Evolutionary conservation across 2,329 filamentous ascomycete genomes (phyloP), one percentile per base, ranked within the genome.

Genomic region (Exophiala bonariae): DNA sequence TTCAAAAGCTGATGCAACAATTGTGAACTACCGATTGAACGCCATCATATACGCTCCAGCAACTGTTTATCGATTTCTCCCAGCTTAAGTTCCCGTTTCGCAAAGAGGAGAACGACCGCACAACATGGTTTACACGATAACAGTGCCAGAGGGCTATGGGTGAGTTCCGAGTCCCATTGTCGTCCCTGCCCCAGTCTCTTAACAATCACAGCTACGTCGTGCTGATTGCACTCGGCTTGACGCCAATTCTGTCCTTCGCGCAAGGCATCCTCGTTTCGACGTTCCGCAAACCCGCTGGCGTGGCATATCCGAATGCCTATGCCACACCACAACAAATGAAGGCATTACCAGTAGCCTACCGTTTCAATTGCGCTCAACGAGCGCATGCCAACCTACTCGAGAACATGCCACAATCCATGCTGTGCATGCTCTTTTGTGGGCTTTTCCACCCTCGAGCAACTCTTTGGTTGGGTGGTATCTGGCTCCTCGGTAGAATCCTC

Each of bases 331-430:
- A 78, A 50, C 74, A 81, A 62, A 70, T 79, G 62, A 72, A 71
- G 56, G 59, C 66, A 61, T 67, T 73, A 67, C 67, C 65, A 50
- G 66, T 64, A 38, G 71, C 72, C 22, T 64, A 76, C 48, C 60
- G 71, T 46, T 76, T 76, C 65, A 76, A 76, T 61, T 75, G 73
- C 66, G 78, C 77, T 18, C 77, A 81, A 58, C 71, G 78, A 55
- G 73, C 77, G 14, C 78, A 81, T 68, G 69, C 71, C 60, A 83
- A 84, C 65, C 81, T 76, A 66, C 66, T 78, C 56, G 81, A 85
- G 67, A 80, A 82, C 63, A 72, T 78, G 52, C 59, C 74, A 2
- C 70, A 73, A 44, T 73, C 74, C 3, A 70, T 80, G 36, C 66
- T 74, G 19, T 71, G 71, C 38, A 69, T 79, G 59, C 66, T 83